Evolutionary conservation across 1,284 basidiomycete genomes (phyloP).

Genomic region (Leucoagaricus sp.): DNA sequence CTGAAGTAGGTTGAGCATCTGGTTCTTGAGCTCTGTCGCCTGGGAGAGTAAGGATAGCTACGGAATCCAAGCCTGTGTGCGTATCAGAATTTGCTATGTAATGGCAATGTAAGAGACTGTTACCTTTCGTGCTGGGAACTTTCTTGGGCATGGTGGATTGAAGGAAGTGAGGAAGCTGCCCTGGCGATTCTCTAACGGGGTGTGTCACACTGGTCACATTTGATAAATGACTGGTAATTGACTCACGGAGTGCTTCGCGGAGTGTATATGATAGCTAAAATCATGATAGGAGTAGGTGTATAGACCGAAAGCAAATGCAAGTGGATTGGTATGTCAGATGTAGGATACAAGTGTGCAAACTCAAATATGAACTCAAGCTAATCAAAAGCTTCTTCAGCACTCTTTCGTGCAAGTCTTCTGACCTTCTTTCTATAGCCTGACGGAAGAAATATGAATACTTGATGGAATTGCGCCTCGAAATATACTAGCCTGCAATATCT

Average conservation of each 20-base stretch:
- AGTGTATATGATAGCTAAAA: no score
- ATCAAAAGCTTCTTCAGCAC: constrained; percentile 86
- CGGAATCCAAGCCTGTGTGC: no score
- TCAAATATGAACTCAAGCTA: constrained; percentile 34
- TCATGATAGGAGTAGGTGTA: background rate
- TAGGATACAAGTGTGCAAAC: constrained; percentile 9
- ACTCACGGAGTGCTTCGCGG: background rate
- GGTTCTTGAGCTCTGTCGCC: background rate
- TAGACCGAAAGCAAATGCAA: constrained; percentile 14
- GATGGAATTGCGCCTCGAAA: no score
- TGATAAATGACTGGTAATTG: background rate
- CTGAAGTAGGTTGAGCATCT: constrained; percentile 22
- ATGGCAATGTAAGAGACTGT: background rate
- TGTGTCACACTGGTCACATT: constrained; percentile 1
- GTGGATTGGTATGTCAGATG: constrained; percentile 9
- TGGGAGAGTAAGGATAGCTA: no score
- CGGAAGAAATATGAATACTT: no score
- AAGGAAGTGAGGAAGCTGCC: background rate
- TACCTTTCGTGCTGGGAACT: constrained; percentile 22
- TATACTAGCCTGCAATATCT: constrained; percentile 60
- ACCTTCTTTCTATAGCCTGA: constrained; percentile 93
- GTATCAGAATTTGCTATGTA: background rate
- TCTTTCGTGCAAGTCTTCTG: constrained; percentile 78
- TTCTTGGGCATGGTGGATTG: constrained; percentile 17
- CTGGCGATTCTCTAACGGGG: background rate